phyloP scores from a whole-genome alignment of 495 filamentous ascomycete species.

The Aspergillus baeticus region DNA sequence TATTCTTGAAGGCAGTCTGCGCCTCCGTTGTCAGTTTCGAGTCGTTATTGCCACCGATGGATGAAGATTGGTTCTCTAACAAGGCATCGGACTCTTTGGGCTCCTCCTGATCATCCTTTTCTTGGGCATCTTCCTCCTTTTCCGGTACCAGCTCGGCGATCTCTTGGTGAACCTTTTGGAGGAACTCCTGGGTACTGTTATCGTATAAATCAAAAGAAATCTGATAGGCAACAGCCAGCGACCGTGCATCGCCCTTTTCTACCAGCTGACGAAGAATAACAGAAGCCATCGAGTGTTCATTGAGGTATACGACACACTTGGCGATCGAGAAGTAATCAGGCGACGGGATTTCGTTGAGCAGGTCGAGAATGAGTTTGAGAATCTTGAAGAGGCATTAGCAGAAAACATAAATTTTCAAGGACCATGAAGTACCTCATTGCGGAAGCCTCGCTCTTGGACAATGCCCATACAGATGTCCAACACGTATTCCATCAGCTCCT shows the following conservation, averaged over 20 bases:
- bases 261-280: constrained; percentile 80
- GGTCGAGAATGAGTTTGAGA: constrained; percentile 78
- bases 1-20: constrained; percentile 67
- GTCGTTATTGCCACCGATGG: constrained; percentile 43
- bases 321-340: constrained; percentile 98
- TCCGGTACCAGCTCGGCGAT: constrained; percentile 65
- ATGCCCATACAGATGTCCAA: constrained; percentile 96
- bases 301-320: constrained; percentile 95
- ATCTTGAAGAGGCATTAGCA: constrained; percentile 54
- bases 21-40: constrained; percentile 41
- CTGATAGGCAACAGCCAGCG: constrained; percentile 87
- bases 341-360: constrained; percentile 81
- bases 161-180: constrained; percentile 82
- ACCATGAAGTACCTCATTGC: constrained; percentile 60
- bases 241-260: constrained; percentile 70
- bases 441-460: constrained; percentile 87
- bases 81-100: constrained; percentile 55
- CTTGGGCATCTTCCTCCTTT: constrained; percentile 38
- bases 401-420: constrained; percentile 20
- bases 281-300: constrained; percentile 90
- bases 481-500: constrained; percentile 96
- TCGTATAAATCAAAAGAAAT: constrained; percentile 98
- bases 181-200: constrained; percentile 95
- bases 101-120: constrained; percentile 47
- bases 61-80: constrained; percentile 44